Evolutionary conservation across 31 red algal genomes (phyloP), one percentile per base, ranked within the genome.

Genomic region (Endocladia muricata): DNA sequence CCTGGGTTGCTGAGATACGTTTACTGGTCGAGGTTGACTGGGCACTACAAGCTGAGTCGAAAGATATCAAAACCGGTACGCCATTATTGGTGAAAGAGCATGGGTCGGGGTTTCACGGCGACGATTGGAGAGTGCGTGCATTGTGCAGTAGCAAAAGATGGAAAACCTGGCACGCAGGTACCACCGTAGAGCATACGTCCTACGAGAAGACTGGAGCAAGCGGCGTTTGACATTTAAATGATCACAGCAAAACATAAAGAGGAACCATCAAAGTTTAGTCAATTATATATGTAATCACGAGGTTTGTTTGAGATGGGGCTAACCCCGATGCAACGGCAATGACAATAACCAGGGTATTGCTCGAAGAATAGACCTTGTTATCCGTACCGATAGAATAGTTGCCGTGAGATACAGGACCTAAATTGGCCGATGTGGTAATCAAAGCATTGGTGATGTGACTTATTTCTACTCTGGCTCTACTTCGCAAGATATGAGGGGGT

Each of bases 291-390:
- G 66, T 44, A 17, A 47, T 70, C 35, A 70, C 66, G 17, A 0
- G 66, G 11, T 70, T 13, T 17, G 31, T 11, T 11, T 8, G 31
- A 11, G 66, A 25, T 47, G 11, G 31, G 35, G 31, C 66, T 0
- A 44, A 47, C 8, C 31, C 11, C 0, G 66, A 70, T 44, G 66
- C 40, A 70, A 70, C 40, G 66, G 66, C 71, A 21, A 19, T n/a
- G 0, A 70, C 0, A 11, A 44, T 70, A 0, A 36, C 0, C 17
- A 17, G 0, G 0, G 66, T 44, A 36, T 28, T 70, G 0, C 15
- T 43, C 15, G 38, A 38, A 43, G 66, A 44, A 21, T 70, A 36
- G 66, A 70, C 43, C 15, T 42, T 19, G 15, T 47, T 44, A 8
- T 70, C 43, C 33, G 66, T 25, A 25, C 66, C 66, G 26, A 38